These are phyloP conservation scores for Aspergillus oerlinghausenensis DNA, from an alignment of 2,329 filamentous ascomycete species.

Conservation along the genomic window DNA sequence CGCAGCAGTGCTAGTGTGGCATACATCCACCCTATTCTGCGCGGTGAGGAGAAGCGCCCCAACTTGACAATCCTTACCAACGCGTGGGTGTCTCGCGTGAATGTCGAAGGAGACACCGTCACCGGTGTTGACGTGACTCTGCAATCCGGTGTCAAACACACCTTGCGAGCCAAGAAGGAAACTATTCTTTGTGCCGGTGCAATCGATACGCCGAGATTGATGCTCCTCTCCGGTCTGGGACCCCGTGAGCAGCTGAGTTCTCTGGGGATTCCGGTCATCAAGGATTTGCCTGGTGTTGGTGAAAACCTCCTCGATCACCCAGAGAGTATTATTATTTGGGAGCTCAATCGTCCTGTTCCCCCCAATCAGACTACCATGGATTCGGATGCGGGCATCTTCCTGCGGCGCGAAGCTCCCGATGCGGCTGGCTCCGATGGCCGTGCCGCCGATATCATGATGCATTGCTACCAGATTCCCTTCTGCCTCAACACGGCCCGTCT, in stretches of 20 bases:
- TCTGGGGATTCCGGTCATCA: constrained; percentile 54
- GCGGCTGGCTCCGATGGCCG: constrained; percentile 66
- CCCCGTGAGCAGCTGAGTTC: constrained; percentile 48
- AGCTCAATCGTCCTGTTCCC: constrained; percentile 73
- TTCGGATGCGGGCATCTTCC: constrained; percentile 83
- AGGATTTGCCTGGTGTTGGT: constrained; percentile 58
- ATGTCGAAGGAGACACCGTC: constrained; percentile 65
- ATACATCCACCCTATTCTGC: constrained; percentile 87
- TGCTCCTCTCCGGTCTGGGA: constrained; percentile 52
- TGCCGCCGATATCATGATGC: constrained; percentile 88
- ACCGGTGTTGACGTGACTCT: constrained; percentile 69
- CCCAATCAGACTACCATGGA: constrained; percentile 84
- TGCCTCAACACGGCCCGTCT: constrained; percentile 78
- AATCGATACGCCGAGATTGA: constrained; percentile 70
- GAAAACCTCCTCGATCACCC: constrained; percentile 63
- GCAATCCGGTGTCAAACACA: constrained; percentile 53
- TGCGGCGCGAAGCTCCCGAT: constrained; percentile 70
- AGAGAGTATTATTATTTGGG: constrained; percentile 66
- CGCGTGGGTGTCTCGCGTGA: constrained; percentile 79
- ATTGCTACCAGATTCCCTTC: constrained; percentile 95
- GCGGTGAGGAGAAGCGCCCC: constrained; percentile 73
- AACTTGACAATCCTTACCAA: constrained; percentile 85
- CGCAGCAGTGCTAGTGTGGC: constrained; percentile 84
- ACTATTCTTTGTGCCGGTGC: constrained; percentile 77
- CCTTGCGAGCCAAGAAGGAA: constrained; percentile 62